Evolutionary conservation across 441 rosid species (phyloP).

Genomic region (Lepidium campestre): DNA sequence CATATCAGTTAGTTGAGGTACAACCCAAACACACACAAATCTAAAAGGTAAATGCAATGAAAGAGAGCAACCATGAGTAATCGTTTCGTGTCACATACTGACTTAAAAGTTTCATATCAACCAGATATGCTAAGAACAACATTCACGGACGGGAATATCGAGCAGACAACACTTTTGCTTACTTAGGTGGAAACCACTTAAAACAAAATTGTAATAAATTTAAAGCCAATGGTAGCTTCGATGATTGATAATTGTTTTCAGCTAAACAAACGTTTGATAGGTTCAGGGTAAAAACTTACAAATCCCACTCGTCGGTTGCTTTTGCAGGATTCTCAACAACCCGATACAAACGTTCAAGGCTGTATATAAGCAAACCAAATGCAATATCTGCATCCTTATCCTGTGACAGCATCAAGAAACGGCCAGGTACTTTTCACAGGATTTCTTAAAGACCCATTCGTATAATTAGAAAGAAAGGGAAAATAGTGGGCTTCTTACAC

Average conservation of each 20-base stretch:
- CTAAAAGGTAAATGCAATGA: neutral
- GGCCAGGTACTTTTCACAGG: neutral
- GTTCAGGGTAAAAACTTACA: slow-evolving; percentile 37
- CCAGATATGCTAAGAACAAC: neutral
- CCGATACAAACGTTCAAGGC: slow-evolving; percentile 61
- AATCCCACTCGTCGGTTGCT: slow-evolving; percentile 83
- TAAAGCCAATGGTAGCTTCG: neutral
- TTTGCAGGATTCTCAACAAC: slow-evolving; percentile 75
- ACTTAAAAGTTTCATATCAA: neutral
- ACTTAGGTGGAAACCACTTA: neutral
- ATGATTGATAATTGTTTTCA: neutral
- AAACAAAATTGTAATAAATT: neutral
- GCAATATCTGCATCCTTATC: slow-evolving; percentile 68
- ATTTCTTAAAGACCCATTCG: neutral
- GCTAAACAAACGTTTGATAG: neutral
- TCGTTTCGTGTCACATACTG: neutral
- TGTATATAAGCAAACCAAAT: slow-evolving; percentile 79
- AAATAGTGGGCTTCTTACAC: slow-evolving; percentile 41
- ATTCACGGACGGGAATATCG: neutral
- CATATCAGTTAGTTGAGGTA: slow-evolving; percentile 21
- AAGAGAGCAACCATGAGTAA: neutral
- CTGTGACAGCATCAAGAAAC: slow-evolving; percentile 39
- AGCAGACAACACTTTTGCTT: neutral
- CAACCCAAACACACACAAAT: neutral
- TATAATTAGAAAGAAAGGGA: neutral